Base-by-base conservation (phyloP, 2,329 filamentous ascomycete species). In the Didymella exigua region DNA sequence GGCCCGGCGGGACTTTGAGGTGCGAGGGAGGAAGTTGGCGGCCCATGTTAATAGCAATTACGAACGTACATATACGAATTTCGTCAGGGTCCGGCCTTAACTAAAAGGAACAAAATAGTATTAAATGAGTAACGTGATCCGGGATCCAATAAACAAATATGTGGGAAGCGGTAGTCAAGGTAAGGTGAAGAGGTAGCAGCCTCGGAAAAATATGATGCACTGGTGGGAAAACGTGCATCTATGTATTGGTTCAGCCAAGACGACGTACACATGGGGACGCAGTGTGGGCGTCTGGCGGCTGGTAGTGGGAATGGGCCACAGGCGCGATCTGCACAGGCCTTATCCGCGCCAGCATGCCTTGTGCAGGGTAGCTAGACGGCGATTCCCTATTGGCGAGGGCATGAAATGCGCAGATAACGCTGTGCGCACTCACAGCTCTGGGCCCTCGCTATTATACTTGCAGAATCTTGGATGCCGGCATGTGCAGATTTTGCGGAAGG, bases 1-100 rank as follows among this genome's bases (percentile, higher is more conserved):
- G 66, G 23, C 66, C 63, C 23, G 67, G 61, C 13, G 68, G 60
- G 49, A 72, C 68, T 59, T 72, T 71, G 59, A 74, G 62, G 51
- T 72, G 71, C 18, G 66, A 65, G 26, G 71, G 71, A 46, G 68
- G 66, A 46, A 71, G 64, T 63, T 72, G 70, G 55, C 69, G 69
- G 58, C 68, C 67, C 69, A 72, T 54, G 60, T 59, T 30, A 57
- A 52, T 56, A 59, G 56, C 49, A 53, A 51, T 50, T 26, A 5
- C 9, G 36, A 56, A 61, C 63, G 65, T 62, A 67, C 63, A 67
- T 63, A 55, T 62, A 66, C 60, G 45, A 49, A 58, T 21, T 44
- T 36, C 58, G 37, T 56, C 52, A 50, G 45, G 66, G 60, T 62
- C 61, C 60, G 62, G 61, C 54, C 53, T 56, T 45, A 50, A 49